phyloP scores from a whole-genome alignment of 2,329 filamentous ascomycete species.

The Cercospora sp. region DNA sequence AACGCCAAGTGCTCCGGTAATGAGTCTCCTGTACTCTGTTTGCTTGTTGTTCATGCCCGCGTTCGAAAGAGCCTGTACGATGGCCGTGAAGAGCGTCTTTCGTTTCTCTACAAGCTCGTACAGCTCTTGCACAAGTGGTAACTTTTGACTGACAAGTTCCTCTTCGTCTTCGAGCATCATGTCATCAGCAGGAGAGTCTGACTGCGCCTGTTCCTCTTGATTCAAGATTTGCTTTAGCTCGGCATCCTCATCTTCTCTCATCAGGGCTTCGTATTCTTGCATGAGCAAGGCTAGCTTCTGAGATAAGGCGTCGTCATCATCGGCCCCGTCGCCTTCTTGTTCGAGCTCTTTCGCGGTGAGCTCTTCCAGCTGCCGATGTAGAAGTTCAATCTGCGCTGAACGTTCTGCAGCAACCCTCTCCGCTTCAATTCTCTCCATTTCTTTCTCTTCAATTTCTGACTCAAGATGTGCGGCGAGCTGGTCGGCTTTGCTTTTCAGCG shows the following conservation, averaged over 20 bases:
- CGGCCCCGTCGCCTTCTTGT: conserved; percentile 43
- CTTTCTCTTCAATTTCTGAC: conserved; percentile 72
- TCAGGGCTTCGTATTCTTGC: conserved; percentile 44
- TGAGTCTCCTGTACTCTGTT: conserved; percentile 69
- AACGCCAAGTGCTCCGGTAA: conserved; percentile 67
- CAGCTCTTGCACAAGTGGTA: conserved; percentile 61
- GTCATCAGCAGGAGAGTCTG: conserved; percentile 21
- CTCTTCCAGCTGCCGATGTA: conserved; percentile 57
- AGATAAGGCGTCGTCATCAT: conserved; percentile 42
- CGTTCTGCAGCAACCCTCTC: conserved; percentile 57
- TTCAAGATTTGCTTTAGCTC: conserved; percentile 41
- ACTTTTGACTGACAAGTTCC: conserved; percentile 54
- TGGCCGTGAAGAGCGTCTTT: conserved; percentile 63
- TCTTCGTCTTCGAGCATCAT: conserved; percentile 34
- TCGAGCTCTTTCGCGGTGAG: conserved; percentile 54
- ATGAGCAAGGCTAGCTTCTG: conserved; percentile 40
- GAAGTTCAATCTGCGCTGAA: conserved; percentile 63
- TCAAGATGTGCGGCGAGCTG: conserved; percentile 60
- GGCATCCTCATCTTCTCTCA: conserved; percentile 47
- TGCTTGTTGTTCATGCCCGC: conserved; percentile 70
- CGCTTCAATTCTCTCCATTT: conserved; percentile 52
- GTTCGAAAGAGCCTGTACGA: conserved; percentile 66
- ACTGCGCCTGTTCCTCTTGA: conserved; percentile 38
- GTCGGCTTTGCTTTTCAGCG: conserved; percentile 51
- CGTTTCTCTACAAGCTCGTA: conserved; percentile 58